Percentiles rank a stretch among this genome's conserved stretches.
Evolutionary conservation across 169 alveolate genomes (phyloP).

Genomic region (Besnoitia besnoiti): DNA sequence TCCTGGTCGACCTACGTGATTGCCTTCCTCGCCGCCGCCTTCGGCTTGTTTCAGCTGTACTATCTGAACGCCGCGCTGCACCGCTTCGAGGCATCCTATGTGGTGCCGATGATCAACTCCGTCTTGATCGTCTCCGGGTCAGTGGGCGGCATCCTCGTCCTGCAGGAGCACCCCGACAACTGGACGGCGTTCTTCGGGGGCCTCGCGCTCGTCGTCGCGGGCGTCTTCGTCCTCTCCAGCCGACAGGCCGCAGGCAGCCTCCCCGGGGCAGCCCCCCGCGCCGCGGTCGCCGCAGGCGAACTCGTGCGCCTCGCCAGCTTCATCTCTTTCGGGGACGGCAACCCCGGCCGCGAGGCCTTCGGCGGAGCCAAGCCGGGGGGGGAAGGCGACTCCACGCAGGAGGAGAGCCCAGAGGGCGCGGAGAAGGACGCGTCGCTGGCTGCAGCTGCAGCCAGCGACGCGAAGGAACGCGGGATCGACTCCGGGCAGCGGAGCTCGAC

Average conservation of each 20-base stretch:
- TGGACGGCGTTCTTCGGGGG: conserved; percentile 39
- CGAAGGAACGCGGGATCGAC: too few relatives aligned
- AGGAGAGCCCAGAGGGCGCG: too few relatives aligned
- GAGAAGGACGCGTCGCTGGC: too few relatives aligned
- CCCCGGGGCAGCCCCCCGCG: too few relatives aligned
- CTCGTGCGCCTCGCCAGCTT: conserved; percentile 3
- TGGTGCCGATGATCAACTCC: conserved; percentile 43
- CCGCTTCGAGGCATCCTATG: conserved; percentile 46
- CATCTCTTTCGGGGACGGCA: background rate
- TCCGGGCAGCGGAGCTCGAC: too few relatives aligned
- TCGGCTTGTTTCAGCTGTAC: conserved; percentile 39
- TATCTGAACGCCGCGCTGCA: conserved; percentile 40
- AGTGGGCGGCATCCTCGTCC: conserved; percentile 48
- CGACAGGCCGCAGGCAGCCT: background rate
- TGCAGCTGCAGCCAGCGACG: too few relatives aligned
- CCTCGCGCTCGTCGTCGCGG: conserved; percentile 15
- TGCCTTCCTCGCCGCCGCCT: background rate
- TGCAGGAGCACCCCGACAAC: conserved; percentile 46
- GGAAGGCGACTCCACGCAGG: too few relatives aligned
- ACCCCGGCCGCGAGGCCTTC: too few relatives aligned
- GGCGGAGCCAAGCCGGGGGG: too few relatives aligned
- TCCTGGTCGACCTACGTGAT: conserved; percentile 42
- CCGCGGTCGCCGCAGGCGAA: conserved; percentile 8
- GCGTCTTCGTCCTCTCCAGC: conserved; percentile 39
- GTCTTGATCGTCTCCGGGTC: conserved; percentile 42